Conservation (phyloP, 192 early-diverging fungal species). For the Thoreauomyces humboldtii region DNA sequence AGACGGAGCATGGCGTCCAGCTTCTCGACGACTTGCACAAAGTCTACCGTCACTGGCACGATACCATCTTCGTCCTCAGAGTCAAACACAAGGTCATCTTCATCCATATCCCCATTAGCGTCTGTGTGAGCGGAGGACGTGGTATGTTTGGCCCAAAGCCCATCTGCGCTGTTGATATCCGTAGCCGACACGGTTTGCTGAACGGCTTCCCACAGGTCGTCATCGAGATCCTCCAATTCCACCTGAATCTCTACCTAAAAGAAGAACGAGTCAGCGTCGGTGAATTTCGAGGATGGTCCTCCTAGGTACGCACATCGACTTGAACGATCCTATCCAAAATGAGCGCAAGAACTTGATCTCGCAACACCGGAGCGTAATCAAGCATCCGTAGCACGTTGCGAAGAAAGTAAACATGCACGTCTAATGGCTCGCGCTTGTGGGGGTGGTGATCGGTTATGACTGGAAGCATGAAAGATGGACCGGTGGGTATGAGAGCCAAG, state of each 20-base stretch:
- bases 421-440: conserved; percentile 61
- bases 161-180: conserved; percentile 38
- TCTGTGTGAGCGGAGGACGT: neutral
- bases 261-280: neutral
- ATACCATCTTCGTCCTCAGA: conserved; percentile 42
- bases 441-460: conserved; percentile 69
- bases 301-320: conserved; percentile 69
- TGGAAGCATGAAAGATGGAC: conserved; percentile 59
- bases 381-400: conserved; percentile 73
- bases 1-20: conserved; percentile 37
- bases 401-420: conserved; percentile 62
- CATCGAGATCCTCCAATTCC: conserved; percentile 81
- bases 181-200: conserved; percentile 50
- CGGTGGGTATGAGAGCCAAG: conserved; percentile 68
- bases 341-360: conserved; percentile 68
- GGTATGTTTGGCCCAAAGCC: neutral
- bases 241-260: conserved; percentile 82
- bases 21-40: conserved; percentile 31
- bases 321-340: conserved; percentile 82
- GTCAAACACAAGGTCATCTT: conserved; percentile 45
- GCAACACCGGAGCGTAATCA: conserved; percentile 73
- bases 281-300: neutral
- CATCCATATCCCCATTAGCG: conserved; percentile 8
- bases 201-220: conserved; percentile 46
- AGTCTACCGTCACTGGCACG: conserved; percentile 17